These are phyloP conservation scores for Lactarius deliciosus DNA, from an alignment of 768 basidiomycete species.

Conservation along the genomic window DNA sequence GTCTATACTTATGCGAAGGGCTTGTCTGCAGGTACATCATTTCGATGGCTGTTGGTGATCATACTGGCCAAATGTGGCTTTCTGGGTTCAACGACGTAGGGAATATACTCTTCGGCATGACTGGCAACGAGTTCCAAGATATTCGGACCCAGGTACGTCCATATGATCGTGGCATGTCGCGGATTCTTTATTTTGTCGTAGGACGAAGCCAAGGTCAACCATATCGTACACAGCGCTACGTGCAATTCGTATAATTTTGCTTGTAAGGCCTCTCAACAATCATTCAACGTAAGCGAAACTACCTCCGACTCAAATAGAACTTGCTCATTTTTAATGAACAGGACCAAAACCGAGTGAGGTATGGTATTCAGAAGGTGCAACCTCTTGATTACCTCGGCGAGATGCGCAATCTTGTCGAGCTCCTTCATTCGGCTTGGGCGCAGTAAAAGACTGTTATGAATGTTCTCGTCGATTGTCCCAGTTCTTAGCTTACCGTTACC, in stretches of 20 bases:
- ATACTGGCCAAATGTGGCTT: constrained; percentile 87
- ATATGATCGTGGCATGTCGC: not conserved
- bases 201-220: constrained; percentile 60
- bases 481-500: constrained; percentile 10
- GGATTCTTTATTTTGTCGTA: constrained; percentile 34
- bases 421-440: constrained; percentile 62
- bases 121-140: constrained; percentile 73
- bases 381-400: constrained; percentile 71
- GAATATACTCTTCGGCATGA: constrained; percentile 66
- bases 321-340: constrained; percentile 35
- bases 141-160: constrained; percentile 68
- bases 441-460: constrained; percentile 30
- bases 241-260: constrained; percentile 78
- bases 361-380: constrained; percentile 69
- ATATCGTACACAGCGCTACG: constrained; percentile 58
- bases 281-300: constrained; percentile 63
- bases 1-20: constrained; percentile 16
- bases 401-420: constrained; percentile 54
- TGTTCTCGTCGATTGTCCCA: not conserved
- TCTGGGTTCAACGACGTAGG: constrained; percentile 96
- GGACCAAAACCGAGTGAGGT: constrained; percentile 82
- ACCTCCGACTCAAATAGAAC: not conserved
- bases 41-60: constrained; percentile 84
- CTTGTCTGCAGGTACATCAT: constrained; percentile 64
- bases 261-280: constrained; percentile 85